Evolutionary conservation across 768 basidiomycete genomes (phyloP).

Genomic region (Suillus clintonianus): DNA sequence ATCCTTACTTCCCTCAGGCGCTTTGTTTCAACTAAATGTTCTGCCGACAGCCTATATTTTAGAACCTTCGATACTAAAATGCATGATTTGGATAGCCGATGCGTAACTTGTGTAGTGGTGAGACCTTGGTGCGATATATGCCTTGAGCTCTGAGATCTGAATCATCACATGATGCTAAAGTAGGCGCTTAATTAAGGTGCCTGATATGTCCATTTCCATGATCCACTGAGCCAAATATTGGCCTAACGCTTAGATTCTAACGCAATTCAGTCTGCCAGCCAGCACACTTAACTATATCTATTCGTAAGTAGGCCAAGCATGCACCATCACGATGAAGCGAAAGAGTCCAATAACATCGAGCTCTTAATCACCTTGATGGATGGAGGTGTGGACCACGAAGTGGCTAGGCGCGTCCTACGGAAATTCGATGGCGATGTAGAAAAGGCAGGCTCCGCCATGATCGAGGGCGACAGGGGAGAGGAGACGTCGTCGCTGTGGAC

Average conservation of each 20-base stretch:
- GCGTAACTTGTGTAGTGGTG: neutral
- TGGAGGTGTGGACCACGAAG: conserved; percentile 41
- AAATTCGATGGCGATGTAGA: conserved; percentile 61
- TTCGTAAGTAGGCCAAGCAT: neutral
- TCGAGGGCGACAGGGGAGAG: conserved; percentile 53
- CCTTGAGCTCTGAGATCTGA: neutral
- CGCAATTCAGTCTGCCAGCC: neutral
- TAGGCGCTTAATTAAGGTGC: neutral
- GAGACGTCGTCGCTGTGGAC: conserved; percentile 14
- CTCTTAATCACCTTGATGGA: conserved; percentile 41
- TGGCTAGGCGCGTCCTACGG: conserved; percentile 56
- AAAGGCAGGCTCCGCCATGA: conserved; percentile 55
- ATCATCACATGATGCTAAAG: too few species aligned
- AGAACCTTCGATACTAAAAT: neutral
- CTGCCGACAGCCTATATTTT: neutral
- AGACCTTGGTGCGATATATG: neutral
- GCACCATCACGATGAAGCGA: conserved; percentile 17
- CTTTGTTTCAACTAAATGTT: neutral
- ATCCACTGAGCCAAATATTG: neutral
- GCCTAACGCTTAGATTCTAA: neutral
- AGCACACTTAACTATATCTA: neutral
- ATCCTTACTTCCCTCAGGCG: neutral
- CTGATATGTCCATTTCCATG: neutral
- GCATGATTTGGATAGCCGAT: neutral
- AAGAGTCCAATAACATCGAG: conserved; percentile 35